Percentiles rank a stretch among this genome's conserved stretches.
Conservation (phyloP, 164 flowering plant genomes). For the Magnolia kwangsiensis region DNA sequence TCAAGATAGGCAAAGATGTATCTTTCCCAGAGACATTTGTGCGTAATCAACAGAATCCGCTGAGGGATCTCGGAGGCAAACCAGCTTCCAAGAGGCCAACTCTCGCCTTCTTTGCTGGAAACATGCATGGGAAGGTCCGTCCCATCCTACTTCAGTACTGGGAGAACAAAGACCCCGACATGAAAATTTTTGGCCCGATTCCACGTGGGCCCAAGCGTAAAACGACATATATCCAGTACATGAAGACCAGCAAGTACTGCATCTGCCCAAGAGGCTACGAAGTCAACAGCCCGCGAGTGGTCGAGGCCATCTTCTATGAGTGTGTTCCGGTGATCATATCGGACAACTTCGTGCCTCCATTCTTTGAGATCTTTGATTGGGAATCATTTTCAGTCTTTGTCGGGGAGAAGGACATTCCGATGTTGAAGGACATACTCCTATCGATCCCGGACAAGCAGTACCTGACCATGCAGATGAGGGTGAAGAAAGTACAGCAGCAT, state of each 20-base stretch:
- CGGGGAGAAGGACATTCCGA: conserved; percentile 9
- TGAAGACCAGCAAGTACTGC: conserved; percentile 29
- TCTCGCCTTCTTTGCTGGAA: conserved; percentile 47
- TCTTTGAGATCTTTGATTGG: conserved; percentile 12
- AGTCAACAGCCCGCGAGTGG: conserved; percentile 42
- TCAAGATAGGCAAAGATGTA: conserved; percentile 29
- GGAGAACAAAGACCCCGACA: conserved; percentile 29
- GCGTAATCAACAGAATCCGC: conserved; percentile 15
- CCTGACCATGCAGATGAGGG: conserved; percentile 4
- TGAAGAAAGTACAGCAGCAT: conserved; percentile 13
- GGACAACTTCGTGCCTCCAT: conserved; percentile 12
- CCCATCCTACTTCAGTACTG: conserved; percentile 30
- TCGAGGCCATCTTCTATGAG: conserved; percentile 14
- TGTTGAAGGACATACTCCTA: conserved; percentile 12
- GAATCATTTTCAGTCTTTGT: conserved; percentile 9
- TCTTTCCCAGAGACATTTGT: conserved; percentile 34
- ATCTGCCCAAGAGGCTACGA: conserved; percentile 40
- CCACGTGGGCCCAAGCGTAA: conserved; percentile 6
- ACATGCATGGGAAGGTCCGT: conserved; percentile 34
- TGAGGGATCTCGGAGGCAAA: conserved; percentile 30
- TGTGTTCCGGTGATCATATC: background rate
- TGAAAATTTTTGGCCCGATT: conserved; percentile 17
- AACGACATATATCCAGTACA: conserved; percentile 14
- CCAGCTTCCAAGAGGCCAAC: conserved; percentile 21
- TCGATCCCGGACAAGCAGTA: conserved; percentile 11